Evolutionary conservation across 2,329 filamentous ascomycete genomes (phyloP).

Genomic region (Helminthosporium solani): DNA sequence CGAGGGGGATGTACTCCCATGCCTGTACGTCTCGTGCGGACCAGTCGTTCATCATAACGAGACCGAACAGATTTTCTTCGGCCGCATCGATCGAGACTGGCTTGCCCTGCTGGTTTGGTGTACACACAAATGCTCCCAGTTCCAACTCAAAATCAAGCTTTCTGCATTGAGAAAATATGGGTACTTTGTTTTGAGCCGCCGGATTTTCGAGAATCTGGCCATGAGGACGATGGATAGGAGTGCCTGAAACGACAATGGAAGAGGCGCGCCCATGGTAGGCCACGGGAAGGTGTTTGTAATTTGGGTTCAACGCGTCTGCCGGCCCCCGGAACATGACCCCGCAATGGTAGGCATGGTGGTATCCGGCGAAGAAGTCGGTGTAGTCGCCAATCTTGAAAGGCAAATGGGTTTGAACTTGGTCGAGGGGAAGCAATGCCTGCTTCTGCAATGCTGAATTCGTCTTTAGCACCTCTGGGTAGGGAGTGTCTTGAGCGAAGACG

Average conservation of each 20-base stretch:
- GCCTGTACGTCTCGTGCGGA: constrained; percentile 78
- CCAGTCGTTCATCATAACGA: constrained; percentile 87
- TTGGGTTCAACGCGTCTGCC: constrained; percentile 72
- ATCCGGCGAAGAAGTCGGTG: constrained; percentile 80
- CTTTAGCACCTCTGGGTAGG: constrained; percentile 61
- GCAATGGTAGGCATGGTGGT: constrained; percentile 74
- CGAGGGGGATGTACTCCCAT: constrained; percentile 82
- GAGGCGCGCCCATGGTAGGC: constrained; percentile 80
- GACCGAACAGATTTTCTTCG: constrained; percentile 71
- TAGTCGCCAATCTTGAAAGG: constrained; percentile 81
- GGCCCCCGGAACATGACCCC: constrained; percentile 72
- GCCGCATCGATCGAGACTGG: constrained; percentile 65
- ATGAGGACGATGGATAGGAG: constrained; percentile 68
- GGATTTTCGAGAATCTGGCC: constrained; percentile 73
- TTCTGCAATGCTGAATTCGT: constrained; percentile 61
- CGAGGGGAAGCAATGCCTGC: constrained; percentile 59
- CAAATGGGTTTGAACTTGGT: constrained; percentile 64
- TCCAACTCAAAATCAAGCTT: constrained; percentile 80
- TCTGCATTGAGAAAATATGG: constrained; percentile 63
- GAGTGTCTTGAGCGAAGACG: constrained; percentile 62
- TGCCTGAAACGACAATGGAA: constrained; percentile 72
- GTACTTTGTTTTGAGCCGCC: constrained; percentile 60
- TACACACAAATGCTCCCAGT: constrained; percentile 72
- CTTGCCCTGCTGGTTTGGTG: constrained; percentile 63
- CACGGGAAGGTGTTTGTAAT: constrained; percentile 79